Evolutionary conservation across 148 eudicot genomes (phyloP).

Genomic region (Chenopodium suecicum): DNA sequence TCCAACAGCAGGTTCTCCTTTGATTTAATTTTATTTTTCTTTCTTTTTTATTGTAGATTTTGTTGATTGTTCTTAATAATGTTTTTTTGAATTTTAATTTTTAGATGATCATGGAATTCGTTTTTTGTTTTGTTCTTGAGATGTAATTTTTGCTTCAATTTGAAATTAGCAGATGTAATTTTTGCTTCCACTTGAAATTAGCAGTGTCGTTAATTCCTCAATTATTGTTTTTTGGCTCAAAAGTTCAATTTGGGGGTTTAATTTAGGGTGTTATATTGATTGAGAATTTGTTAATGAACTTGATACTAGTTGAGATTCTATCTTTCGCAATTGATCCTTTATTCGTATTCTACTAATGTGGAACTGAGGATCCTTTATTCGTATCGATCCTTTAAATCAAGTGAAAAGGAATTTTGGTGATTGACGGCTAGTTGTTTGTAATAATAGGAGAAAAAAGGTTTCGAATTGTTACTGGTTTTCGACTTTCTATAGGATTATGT

Average conservation of each 20-base stretch:
- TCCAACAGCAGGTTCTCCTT: conserved; percentile 74
- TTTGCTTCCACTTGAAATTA: too few relatives aligned
- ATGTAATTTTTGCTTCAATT: not conserved
- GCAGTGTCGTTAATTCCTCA: not conserved
- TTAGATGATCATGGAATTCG: not conserved
- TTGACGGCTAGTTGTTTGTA: not conserved
- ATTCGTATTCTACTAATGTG: not conserved
- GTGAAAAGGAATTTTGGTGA: not conserved
- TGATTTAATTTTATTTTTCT: not conserved
- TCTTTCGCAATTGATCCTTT: not conserved
- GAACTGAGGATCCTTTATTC: too few relatives aligned
- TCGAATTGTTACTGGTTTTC: too few relatives aligned
- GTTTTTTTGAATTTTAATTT: not conserved
- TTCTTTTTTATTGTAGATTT: too few relatives aligned
- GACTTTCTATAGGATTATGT: not conserved
- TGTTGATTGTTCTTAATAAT: not conserved
- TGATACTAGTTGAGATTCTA: not conserved
- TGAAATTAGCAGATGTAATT: too few relatives aligned
- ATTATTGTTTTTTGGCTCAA: not conserved
- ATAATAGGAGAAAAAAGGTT: not conserved
- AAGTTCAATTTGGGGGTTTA: not conserved
- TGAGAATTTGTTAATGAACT: too few relatives aligned
- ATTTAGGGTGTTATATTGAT: too few relatives aligned
- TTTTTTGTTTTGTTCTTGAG: not conserved
- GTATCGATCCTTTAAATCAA: too few relatives aligned